Conservation (phyloP, 257 asterid genomes). For the Parsonsia alboflavescens region DNA sequence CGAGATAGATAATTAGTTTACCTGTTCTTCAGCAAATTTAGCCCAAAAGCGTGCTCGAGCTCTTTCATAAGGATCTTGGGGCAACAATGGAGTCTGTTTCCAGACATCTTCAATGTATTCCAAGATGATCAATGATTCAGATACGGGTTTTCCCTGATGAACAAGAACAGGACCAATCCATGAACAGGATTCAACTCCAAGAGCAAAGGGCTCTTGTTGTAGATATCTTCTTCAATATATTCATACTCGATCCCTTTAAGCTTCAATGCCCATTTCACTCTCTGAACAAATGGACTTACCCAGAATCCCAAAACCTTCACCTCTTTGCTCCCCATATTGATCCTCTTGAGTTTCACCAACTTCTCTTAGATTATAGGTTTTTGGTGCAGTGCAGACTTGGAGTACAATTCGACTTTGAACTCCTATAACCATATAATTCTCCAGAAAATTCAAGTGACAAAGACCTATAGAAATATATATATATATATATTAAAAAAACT, state of each 20-base stretch:
- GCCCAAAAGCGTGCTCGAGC: conserved; percentile 39
- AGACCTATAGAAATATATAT: too few species aligned
- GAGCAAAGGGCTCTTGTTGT: conserved; percentile 29
- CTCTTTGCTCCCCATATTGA: conserved; percentile 4
- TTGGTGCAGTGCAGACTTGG: too few species aligned
- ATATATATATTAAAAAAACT: too few species aligned
- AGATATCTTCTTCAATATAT: conserved; percentile 39
- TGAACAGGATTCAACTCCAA: conserved; percentile 31
- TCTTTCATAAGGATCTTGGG: conserved; percentile 31
- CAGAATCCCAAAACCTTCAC: conserved; percentile 39
- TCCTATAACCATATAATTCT: too few species aligned
- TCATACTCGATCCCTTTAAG: conserved; percentile 37
- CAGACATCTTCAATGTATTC: conserved; percentile 43
- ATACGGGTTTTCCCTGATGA: conserved; percentile 30
- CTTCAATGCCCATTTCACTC: conserved; percentile 44
- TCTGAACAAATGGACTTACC: conserved; percentile 34
- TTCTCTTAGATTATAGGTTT: too few species aligned
- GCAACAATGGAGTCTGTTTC: conserved; percentile 28
- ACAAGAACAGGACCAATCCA: conserved; percentile 37
- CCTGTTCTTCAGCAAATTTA: conserved; percentile 32
- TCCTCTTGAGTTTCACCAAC: background rate
- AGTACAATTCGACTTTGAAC: too few species aligned
- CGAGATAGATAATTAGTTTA: background rate
- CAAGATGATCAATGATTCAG: conserved; percentile 33
- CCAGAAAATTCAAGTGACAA: too few species aligned